Base-by-base conservation (phyloP, 2,329 filamentous ascomycete genomes). In the Claviceps humidiphila region DNA sequence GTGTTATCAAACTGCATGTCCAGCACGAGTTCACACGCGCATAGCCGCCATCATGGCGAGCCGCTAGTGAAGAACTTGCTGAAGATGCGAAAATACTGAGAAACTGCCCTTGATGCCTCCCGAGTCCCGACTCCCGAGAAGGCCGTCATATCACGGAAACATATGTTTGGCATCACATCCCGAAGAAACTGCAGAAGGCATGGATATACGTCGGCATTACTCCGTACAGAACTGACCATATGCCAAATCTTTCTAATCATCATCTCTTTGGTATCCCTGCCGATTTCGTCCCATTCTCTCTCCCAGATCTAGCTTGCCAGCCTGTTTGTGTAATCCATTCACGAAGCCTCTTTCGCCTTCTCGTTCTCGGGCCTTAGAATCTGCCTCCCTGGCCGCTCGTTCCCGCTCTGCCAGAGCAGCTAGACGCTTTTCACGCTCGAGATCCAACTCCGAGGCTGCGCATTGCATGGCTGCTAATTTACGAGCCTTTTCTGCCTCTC, bases 381-480 rank as follows among this genome's bases (percentile, higher is more conserved):
- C 88, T 1, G 79, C 78, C 55, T 87, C 81, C 13, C 76, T 74
- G 45, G 81, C 77, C 17, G 71, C 71, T 48, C 77, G 75, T 58
- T 94, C 88, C 55, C 74, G 74, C 56, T 80, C 78, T 24, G 80
- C 81, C 17, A 90, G 69, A 1, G 80, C 80, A 0, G 80, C 78
- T 9, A 94, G 71, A 24, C 88, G 78, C 54, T 77, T 75, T 57
- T 79, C 78, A 37, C 89, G 81, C 58, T 85, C 82, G n/a, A 72
- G 63, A 59, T 91, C 86, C 47, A 94, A 71, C 11, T 84, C 79
- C 1, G 74, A 75, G 4, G 85, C 85, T 30, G 81, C 83, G 17
- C 77, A 76, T 64, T 87, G 84, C 85, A 89, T 89, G 8, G 81
- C 82, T 16, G 82, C 84, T 17, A 89, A 68, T 63, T 81, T 87